phyloP scores from a whole-genome alignment of 1,139 yeast genomes.

The Suzukiozyma palmioleophila region DNA sequence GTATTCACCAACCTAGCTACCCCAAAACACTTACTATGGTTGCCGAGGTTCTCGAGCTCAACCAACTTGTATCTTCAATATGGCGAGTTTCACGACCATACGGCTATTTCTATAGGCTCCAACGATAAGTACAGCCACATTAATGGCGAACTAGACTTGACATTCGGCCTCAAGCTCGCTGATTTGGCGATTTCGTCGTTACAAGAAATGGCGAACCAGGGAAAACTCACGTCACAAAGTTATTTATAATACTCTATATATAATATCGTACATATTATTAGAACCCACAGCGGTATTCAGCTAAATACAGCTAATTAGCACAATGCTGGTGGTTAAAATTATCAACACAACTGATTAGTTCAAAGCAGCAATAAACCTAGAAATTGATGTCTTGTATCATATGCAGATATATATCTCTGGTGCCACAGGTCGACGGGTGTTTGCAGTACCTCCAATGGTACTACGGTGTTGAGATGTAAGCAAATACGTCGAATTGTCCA shows the following conservation, averaged over 20 bases:
- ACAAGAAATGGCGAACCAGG: background rate
- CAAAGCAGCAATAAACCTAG: no score
- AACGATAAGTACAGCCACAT: background rate
- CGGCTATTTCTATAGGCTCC: background rate
- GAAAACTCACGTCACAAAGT: background rate
- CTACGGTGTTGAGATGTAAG: no score
- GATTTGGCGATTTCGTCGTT: background rate
- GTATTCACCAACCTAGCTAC: background rate
- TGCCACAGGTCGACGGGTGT: no score
- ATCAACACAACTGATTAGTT: no score
- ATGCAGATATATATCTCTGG: no score
- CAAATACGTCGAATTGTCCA: no score
- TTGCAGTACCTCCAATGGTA: no score
- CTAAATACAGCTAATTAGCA: no score
- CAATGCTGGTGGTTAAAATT: no score
- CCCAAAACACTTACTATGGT: background rate
- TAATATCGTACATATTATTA: background rate
- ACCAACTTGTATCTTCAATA: background rate
- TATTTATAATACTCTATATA: background rate
- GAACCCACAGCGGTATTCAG: no score
- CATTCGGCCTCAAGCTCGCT: background rate
- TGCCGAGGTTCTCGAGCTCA: background rate
- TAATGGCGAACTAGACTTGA: background rate
- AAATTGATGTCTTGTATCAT: no score
- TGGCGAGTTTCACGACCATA: background rate